Evolutionary conservation across 106 monocot genomes (phyloP), one percentile per base, ranked within the genome.

Genomic region (Dendrobium catenatum): DNA sequence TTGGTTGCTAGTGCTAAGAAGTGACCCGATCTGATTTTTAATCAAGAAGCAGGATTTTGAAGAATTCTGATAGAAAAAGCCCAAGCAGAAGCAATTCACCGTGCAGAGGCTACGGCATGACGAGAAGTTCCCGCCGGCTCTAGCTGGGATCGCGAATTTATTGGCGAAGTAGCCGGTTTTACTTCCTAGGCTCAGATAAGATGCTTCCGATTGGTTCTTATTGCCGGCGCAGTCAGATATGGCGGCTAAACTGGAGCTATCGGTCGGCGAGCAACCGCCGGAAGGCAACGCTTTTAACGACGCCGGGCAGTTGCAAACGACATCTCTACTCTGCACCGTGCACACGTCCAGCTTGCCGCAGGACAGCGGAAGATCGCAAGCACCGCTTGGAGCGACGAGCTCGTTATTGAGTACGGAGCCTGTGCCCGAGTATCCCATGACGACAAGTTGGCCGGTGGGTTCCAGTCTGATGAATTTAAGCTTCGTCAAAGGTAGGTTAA

Each of bases 31-130:
- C 48, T 79, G 78, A 47, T 87, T 11, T 40, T 89, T 61, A 9
- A 97, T 47, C 2, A 92, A 42, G 41, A 82, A 92, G 72, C 96
- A 97, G 1, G 82, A 79, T 42, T 19, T 48, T 0, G 94, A 82
- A 0, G 92, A 85, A 22, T 79, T 88, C 75, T 10, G 51, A 75
- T 89, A 92, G 82, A 89, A 91, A 88, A 92, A 97, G 4, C 85
- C 94, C 9, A 88, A 18, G 44, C 96, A 97, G 31, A 82, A 84
- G 81, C 96, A 97, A 24, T 92, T 91, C 24, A 42, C 79, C 18
- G 86, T 79, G 86, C 96, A 97, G 2, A 84, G 54, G 20, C 55
- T 46, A 68, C 48, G 84, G 86, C 96, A 97, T 5, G 78, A 68
- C 10, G 78, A 55, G 0, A 79, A 17, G 56, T 82, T 68, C 0